A percentile compares a stretch with the other conserved stretches of the same genome.
These are phyloP conservation scores for Stephanocyclus meneghinianus DNA, from an alignment of 352 stramenopile species.

Conservation along the genomic window DNA sequence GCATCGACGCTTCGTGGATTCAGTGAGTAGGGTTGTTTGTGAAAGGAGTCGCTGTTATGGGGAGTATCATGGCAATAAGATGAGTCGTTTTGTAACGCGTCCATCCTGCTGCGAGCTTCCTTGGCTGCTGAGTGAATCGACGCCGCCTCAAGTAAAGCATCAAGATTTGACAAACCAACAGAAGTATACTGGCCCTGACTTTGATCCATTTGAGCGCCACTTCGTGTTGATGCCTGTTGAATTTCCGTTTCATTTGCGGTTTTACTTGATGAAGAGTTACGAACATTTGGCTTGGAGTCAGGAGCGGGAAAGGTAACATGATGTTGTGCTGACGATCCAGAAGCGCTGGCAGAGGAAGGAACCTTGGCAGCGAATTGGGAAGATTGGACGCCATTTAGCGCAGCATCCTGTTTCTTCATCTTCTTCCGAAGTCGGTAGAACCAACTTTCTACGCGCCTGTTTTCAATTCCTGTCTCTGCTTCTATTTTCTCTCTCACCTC, in stretches of 20 bases:
- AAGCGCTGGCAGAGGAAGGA: neutral
- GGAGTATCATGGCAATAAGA: neutral
- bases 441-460: conserved; percentile 32
- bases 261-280: no score
- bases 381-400: neutral
- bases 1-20: neutral
- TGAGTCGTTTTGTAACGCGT: neutral
- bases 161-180: conserved; percentile 2
- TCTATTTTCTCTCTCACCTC: conserved; percentile 40
- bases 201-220: neutral
- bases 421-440: conserved; percentile 36
- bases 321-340: neutral
- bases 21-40: neutral
- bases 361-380: neutral
- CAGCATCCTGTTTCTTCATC: conserved; percentile 34
- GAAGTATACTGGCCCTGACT: neutral
- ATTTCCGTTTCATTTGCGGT: neutral
- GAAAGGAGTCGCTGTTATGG: neutral
- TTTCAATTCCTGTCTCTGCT: conserved; percentile 43
- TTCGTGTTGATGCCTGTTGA: neutral
- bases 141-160: conserved; percentile 12
- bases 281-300: neutral
- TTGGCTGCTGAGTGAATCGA: conserved; percentile 15
- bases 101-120: neutral
- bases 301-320: neutral